Base-by-base conservation (phyloP, 495 filamentous ascomycete species). In the Podospora appendiculata region DNA sequence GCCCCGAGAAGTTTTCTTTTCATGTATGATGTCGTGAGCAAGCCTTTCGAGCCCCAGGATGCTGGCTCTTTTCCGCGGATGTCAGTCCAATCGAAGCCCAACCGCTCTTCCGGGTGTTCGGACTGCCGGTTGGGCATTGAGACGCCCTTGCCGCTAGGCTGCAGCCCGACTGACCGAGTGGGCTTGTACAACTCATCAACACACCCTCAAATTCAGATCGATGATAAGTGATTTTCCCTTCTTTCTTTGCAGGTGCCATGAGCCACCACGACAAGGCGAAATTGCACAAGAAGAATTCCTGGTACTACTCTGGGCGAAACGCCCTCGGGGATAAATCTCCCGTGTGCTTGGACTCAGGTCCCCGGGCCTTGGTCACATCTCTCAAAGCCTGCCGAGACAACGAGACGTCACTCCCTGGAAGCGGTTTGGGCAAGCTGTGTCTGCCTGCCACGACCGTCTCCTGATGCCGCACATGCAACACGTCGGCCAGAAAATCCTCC, bases 181-280 rank as follows among this genome's bases (percentile, higher is more conserved):
- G 53, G 58, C 59, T 68, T 74, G 72, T 68, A 76, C 72, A 76
- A 75, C 72, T 67, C 73, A 75, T 71, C 72, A 66, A 63, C 64
- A 66, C 66, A 52, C 58, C 45, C 48, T 50, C 48, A 16, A 18
- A 4, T 4, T n/a, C 8, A 33, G 13, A 17, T 50, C 17, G 25
- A 32, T 16, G 25, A 40, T 11, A 10, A 7, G 14, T 51, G 40
- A 45, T 32, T 45, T 45, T 45, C 19, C 25, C 25, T 25, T 25
- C 25, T 25, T 25, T 25, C 25, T 25, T 25, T 25, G 25, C 25
- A 25, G 25, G 25, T 25, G 25, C 25, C 25, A 25, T 25, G 25
- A 25, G 5, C 25, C 25, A 25, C 25, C 25, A 25, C 25, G 38
- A 44, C 41, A 19, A 10, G 9, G 41, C 3, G 25, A 44, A 12